Evolutionary conservation across 495 filamentous ascomycete genomes (phyloP).

Genomic region (Penicillium flavigenum): DNA sequence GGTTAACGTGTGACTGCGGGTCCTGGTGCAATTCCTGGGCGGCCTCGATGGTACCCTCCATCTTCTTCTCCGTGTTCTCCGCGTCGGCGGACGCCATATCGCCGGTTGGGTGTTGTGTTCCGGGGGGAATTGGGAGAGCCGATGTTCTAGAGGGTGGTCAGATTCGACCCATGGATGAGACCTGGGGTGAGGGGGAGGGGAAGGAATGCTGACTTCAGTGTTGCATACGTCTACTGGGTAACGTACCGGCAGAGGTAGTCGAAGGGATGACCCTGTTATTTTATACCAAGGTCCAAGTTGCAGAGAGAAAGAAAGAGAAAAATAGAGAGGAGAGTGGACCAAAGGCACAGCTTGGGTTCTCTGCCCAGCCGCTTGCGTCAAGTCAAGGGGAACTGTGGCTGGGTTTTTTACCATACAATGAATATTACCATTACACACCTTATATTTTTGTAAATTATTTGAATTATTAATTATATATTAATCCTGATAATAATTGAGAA

Average conservation of each 20-base stretch:
- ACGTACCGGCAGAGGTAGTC: not conserved
- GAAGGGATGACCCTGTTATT: not conserved
- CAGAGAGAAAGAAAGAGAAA: not conserved
- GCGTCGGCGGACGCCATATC: conserved; percentile 41
- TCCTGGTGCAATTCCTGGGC: conserved; percentile 57
- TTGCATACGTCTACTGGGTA: not conserved
- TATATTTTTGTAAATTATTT: not conserved
- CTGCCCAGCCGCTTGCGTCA: conserved; percentile 34
- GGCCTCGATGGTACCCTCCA: conserved; percentile 70
- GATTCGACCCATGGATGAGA: not conserved
- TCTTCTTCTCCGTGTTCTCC: conserved; percentile 64
- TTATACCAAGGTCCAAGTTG: not conserved
- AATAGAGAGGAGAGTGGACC: conserved; percentile 11
- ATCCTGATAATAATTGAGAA: not conserved
- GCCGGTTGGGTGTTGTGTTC: conserved; percentile 20
- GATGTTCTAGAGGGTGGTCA: conserved; percentile 1
- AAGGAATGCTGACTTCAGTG: not conserved
- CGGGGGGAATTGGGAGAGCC: conserved; percentile 16
- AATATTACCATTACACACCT: not conserved
- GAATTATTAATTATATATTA: not conserved
- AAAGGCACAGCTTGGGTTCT: conserved; percentile 9
- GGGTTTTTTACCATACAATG: conserved; percentile 13
- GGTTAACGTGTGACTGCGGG: conserved; percentile 63
- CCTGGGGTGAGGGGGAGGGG: conserved; percentile 6
- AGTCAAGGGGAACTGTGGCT: conserved; percentile 32